Evolutionary conservation across 352 stramenopile genomes (phyloP), one percentile per base, ranked within the genome.

Genomic region (Globisporangium takayamanum): DNA sequence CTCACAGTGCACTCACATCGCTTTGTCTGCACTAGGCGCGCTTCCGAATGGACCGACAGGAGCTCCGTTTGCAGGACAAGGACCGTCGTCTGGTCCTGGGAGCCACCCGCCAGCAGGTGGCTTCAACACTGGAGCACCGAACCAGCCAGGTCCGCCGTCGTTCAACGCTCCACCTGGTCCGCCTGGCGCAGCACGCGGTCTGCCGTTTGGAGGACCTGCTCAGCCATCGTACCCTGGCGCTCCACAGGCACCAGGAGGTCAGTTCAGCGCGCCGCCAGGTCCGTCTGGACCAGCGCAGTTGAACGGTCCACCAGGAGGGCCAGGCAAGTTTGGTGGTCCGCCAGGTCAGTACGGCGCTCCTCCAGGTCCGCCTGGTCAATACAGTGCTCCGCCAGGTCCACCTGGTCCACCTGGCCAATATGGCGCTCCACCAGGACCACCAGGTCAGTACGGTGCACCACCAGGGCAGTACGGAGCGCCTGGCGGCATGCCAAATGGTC

Each of bases 31-130:
- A 11, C 33, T 36, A 68, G 63, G 64, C 46, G 16, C 41, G 3
- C 18, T 66, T 39, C 59, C 63, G 22, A 69, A 69, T n/a, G 63
- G 61, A 25, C 69, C 69, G 18, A 65, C 50, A 11, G 57, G 69
- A 14, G 56, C 50, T 14, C 60, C 63, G 20, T 74, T 60, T 33
- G 56, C 63, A 37, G 66, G 66, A 8, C 62, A 71, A 45, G 66
- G 56, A 8, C 45, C 47, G 5, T 60, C 64, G 11, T 48, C 60
- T 18, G 58, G 57, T 5, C 30, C 39, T 15, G 48, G 55, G 16
- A 60, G 56, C 22, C 60, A 63, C 14, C 28, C 58, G 12, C 28
- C 50, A 36, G n/a, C 25, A 37, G 45, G 53, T 14, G 60, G 59
- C 18, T 59, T 63, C 42, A 64, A 47, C n/a, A 53, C 28, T 22